Evolutionary conservation across 352 stramenopile species (phyloP), one percentile per base, ranked within the genome.

Genomic region (Phytophthora pistaciae): DNA sequence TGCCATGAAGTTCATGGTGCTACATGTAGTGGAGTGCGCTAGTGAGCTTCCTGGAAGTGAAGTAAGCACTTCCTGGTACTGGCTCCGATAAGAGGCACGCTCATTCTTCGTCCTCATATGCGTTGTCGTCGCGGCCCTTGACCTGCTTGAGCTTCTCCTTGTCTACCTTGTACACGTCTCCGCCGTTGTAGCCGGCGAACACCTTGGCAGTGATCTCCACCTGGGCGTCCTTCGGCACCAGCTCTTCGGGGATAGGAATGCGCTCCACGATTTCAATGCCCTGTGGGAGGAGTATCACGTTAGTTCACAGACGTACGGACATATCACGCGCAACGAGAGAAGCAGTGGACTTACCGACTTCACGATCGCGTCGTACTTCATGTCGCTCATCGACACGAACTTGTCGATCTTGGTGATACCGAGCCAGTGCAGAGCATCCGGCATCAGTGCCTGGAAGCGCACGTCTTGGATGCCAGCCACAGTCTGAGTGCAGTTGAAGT

Each of bases 341-440:
- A 60, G 29, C 5, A 58, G 2, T 16, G 18, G 16, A 75, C 85
- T 49, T 83, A 96, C 91, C 71, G 97, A 98, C 11, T 90, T 96
- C 11, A 99, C 94, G 73, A 99, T 99, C 42, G 98, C 98, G 72
- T 99, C 96, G 87, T 99, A 99, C 78, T 99, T 99, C 98, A 99
- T 99, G 85, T 99, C 97, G 70, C 91, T 98, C 98, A 99, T 99
- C 55, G 93, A 98, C 52, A 99, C 93, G 60, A 99, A 98, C 66
- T 93, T 88, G 84, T 98, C 91, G 63, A 97, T 96, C 79, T 95
- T 96, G 16, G 81, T 97, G 68, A 97, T 98, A 56, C 98, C 98
- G 23, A 99, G 89, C 93, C 98, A 99, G 80, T 99, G 98, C n/a
- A 99, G 82, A 1, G 97, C 94, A 85, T 99, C 98, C 3, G 98